These are phyloP conservation scores for Neurospora terricola DNA, from an alignment of 495 filamentous ascomycete species.

Conservation along the genomic window DNA sequence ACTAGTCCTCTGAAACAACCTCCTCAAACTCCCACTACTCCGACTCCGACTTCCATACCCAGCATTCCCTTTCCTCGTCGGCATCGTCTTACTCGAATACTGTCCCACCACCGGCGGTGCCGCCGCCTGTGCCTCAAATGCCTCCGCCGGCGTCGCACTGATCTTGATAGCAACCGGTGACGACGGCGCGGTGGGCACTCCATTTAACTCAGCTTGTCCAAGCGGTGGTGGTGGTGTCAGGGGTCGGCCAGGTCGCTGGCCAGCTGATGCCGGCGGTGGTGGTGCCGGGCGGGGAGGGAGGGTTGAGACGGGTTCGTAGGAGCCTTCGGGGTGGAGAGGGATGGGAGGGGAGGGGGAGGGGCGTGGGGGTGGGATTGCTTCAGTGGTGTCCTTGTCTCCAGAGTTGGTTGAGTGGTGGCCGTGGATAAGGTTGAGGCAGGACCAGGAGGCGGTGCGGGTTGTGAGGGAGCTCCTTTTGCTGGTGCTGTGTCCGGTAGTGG, in stretches of 20 bases:
- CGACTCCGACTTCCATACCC: neutral
- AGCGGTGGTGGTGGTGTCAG: neutral
- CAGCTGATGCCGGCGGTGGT: neutral
- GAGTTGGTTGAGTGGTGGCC: neutral
- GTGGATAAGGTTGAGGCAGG: neutral
- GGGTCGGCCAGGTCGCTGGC: neutral
- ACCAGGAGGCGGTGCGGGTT: neutral
- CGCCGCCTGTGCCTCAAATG: neutral
- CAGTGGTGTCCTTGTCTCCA: neutral
- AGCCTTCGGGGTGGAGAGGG: neutral
- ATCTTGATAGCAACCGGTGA: neutral
- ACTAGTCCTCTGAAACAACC: neutral
- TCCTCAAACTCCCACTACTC: neutral
- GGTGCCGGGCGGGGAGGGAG: neutral
- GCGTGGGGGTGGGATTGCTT: neutral
- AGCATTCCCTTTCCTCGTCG: neutral
- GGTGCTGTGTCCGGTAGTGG: neutral
- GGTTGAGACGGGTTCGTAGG: neutral
- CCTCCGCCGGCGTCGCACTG: neutral
- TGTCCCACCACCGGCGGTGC: neutral
- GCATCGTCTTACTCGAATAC: neutral
- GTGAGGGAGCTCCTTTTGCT: neutral
- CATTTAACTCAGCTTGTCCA: neutral
- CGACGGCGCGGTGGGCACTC: neutral
- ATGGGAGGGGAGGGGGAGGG: neutral